These are phyloP conservation scores for Schizothecium vesticola DNA, from an alignment of 495 filamentous ascomycete genomes.

Conservation along the genomic window DNA sequence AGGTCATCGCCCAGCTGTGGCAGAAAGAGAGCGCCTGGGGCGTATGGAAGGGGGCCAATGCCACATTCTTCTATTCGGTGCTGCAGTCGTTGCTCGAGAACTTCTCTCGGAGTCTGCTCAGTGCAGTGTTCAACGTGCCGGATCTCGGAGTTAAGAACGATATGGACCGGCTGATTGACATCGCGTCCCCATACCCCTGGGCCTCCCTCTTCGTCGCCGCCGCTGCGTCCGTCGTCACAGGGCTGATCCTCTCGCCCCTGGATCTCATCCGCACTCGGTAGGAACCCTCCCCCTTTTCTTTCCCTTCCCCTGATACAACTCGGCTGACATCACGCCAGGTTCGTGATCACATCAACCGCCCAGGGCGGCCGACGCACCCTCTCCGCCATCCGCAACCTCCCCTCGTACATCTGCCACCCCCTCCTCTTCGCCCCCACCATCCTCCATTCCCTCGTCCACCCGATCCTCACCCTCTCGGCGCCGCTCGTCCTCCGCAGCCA, in stretches of 20 bases:
- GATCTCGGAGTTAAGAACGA: conserved; percentile 62
- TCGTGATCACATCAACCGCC: conserved; percentile 75
- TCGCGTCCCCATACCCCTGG: conserved; percentile 68
- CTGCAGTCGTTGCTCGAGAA: conserved; percentile 80
- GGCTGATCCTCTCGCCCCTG: conserved; percentile 74
- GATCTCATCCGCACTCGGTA: conserved; percentile 84
- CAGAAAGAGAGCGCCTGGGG: conserved; percentile 83
- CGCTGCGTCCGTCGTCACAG: conserved; percentile 73
- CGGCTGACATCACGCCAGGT: conserved; percentile 32
- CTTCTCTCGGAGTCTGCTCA: conserved; percentile 77
- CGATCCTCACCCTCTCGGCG: conserved; percentile 68
- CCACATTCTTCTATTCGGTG: conserved; percentile 82
- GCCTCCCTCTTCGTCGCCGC: conserved; percentile 73
- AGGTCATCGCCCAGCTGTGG: conserved; percentile 81
- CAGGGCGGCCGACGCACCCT: conserved; percentile 68
- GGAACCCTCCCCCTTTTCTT: conserved; percentile 1
- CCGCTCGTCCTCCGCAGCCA: conserved; percentile 77
- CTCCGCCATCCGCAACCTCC: conserved; percentile 66
- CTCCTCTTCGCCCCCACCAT: conserved; percentile 74
- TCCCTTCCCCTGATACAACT: background rate
- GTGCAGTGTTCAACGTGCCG: conserved; percentile 76
- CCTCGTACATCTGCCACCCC: conserved; percentile 67
- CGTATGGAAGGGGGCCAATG: conserved; percentile 89
- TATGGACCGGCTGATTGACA: conserved; percentile 44
- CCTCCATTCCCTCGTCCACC: conserved; percentile 77